These are phyloP conservation scores for Penicillium bovifimosum DNA, from an alignment of 495 filamentous ascomycete genomes.

Conservation along the genomic window DNA sequence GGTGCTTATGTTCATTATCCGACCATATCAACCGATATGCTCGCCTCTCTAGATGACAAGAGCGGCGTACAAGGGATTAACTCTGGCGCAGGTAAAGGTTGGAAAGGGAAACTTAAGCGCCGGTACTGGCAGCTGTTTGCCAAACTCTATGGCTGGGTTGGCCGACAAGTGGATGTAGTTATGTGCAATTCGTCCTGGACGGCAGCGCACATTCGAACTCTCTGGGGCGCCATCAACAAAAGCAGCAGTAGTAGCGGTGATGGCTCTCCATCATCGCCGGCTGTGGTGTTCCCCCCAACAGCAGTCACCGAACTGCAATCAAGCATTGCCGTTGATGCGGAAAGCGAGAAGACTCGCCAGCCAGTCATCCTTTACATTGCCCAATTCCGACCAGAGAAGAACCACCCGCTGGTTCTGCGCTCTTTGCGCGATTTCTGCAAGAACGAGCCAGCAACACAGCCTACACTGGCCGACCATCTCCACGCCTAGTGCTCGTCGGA, in stretches of 20 bases:
- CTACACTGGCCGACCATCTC: conserved; percentile 15
- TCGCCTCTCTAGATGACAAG: conserved; percentile 66
- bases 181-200: conserved; percentile 99
- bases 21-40: conserved; percentile 98
- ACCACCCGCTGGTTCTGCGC: conserved; percentile 76
- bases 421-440: conserved; percentile 65
- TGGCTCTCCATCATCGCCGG: conserved; percentile 23
- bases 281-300: conserved; percentile 85
- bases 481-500: conserved; percentile 74
- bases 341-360: conserved; percentile 61
- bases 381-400: conserved; percentile 96
- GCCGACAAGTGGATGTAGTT: conserved; percentile 77
- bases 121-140: conserved; percentile 87
- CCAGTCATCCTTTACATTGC: conserved; percentile 83
- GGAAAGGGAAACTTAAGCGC: conserved; percentile 61
- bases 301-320: conserved; percentile 76
- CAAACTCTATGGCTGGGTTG: conserved; percentile 70
- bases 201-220: conserved; percentile 66
- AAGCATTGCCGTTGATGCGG: conserved; percentile 59
- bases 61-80: conserved; percentile 71
- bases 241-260: conserved; percentile 28
- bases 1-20: conserved; percentile 97
- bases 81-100: conserved; percentile 68
- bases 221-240: conserved; percentile 60
- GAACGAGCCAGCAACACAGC: conserved; percentile 45